phyloP scores from a whole-genome alignment of 371 early-diverging fungal genomes.

The Mortierella sp. region DNA sequence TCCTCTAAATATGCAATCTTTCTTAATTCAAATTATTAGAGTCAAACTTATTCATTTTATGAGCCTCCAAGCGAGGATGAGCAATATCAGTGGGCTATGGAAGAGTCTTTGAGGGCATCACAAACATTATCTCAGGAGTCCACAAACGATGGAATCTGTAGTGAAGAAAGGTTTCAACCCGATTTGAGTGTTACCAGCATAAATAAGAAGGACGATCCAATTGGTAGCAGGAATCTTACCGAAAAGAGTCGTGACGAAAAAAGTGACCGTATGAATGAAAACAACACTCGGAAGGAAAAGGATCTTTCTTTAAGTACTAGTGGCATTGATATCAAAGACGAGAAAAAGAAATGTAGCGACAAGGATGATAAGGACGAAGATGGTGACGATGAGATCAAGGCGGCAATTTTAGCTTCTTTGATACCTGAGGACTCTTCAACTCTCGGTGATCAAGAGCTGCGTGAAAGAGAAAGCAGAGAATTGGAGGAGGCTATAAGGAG shows the following conservation, averaged over 20 bases:
- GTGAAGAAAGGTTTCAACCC: background rate
- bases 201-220: background rate
- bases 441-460: constrained; percentile 19
- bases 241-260: background rate
- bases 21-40: constrained; percentile 3
- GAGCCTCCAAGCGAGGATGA: constrained; percentile 42
- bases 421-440: background rate
- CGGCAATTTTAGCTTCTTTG: constrained; percentile 6
- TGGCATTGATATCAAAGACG: background rate
- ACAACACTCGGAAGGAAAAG: background rate
- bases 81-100: constrained; percentile 49
- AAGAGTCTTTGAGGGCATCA: constrained; percentile 44
- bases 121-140: constrained; percentile 29
- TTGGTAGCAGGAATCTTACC: background rate
- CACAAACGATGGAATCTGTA: background rate
- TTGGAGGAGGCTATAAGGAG: constrained; percentile 37
- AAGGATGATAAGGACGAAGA: constrained; percentile 19
- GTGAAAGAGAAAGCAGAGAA: constrained; percentile 26
- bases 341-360: background rate
- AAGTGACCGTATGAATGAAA: background rate
- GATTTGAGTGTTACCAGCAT: background rate
- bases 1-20: background rate
- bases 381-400: constrained; percentile 17
- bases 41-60: constrained; percentile 23
- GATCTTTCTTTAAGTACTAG: background rate